Conservation (phyloP, 352 stramenopile genomes). For the Blastocystis sp. region DNA sequence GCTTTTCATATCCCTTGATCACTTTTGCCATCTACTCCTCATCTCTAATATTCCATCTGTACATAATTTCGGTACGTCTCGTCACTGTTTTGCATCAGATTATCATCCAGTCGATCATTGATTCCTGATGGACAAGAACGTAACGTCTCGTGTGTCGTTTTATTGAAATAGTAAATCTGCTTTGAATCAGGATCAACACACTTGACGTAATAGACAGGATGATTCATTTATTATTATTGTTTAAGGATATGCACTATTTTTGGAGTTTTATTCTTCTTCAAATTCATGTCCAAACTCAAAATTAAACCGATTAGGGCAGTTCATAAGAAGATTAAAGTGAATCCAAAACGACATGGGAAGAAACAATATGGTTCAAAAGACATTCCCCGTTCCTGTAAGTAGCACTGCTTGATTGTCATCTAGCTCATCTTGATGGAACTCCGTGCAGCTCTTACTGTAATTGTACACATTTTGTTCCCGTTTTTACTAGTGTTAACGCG, state of each 20-base stretch:
- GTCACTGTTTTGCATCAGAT: not conserved
- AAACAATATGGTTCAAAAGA: not conserved
- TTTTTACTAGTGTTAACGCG: not conserved
- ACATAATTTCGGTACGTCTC: conserved; percentile 27
- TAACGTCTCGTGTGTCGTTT: not conserved
- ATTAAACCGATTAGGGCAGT: not conserved
- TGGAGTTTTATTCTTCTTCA: not conserved
- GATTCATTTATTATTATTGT: not conserved
- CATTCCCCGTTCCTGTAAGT: not conserved
- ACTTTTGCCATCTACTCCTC: not conserved
- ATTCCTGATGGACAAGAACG: not conserved
- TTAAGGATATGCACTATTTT: too few relatives aligned
- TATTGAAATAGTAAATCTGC: conserved; percentile 36
- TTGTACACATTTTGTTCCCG: not conserved
- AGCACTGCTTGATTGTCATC: not conserved
- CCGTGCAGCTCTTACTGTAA: conserved; percentile 3
- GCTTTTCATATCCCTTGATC: not conserved
- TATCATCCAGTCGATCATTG: not conserved
- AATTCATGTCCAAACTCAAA: conserved; percentile 4
- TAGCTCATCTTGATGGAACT: conserved; percentile 30
- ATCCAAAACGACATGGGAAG: not conserved
- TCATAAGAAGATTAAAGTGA: conserved; percentile 2
- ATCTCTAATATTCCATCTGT: not conserved
- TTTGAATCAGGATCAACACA: conserved; percentile 8
- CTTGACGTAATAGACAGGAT: conserved; percentile 5